phyloP scores from a whole-genome alignment of 495 filamentous ascomycete genomes.

The Xylaria venustula region DNA sequence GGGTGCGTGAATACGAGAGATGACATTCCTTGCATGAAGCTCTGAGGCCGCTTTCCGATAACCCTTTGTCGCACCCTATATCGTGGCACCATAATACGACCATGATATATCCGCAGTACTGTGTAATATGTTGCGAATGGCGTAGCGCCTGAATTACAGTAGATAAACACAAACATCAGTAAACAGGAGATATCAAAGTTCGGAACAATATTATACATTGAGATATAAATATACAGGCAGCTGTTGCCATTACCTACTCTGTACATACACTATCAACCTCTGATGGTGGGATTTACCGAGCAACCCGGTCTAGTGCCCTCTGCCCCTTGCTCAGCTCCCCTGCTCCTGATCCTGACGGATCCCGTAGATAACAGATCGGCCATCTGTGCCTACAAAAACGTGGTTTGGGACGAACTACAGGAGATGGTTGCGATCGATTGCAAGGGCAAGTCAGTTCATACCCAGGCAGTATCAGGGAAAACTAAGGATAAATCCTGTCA shows the following conservation, averaged over 20 bases:
- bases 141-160: not conserved
- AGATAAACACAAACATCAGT: not conserved
- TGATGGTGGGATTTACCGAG: no score
- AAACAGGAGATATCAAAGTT: no score
- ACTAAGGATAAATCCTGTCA: not conserved
- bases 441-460: not conserved
- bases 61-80: not conserved
- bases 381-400: not conserved
- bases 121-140: no score
- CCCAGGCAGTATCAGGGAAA: no score
- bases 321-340: no score
- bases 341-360: no score
- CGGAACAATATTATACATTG: no score
- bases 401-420: not conserved
- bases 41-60: constrained; percentile 1
- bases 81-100: not conserved
- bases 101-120: no score
- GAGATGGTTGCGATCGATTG: not conserved
- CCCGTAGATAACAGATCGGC: not conserved
- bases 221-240: no score
- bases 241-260: no score
- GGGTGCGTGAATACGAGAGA: constrained; percentile 13
- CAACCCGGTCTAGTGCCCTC: no score
- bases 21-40: constrained; percentile 1
- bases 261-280: no score